phyloP scores from a whole-genome alignment of 2,329 filamentous ascomycete species.

The Epichloe amarillans region DNA sequence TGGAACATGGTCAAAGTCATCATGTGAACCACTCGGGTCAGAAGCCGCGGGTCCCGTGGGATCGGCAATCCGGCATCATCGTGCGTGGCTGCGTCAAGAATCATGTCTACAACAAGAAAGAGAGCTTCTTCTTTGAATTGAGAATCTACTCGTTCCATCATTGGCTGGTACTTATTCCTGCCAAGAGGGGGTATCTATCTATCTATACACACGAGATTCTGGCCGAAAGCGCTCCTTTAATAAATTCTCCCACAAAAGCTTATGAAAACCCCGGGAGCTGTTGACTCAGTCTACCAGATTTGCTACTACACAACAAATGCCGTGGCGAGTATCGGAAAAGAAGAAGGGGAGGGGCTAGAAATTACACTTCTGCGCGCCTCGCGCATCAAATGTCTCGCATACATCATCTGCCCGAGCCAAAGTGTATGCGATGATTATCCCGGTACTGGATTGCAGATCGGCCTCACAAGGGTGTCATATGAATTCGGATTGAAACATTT shows the following conservation, averaged over 20 bases:
- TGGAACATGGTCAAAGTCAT: neutral
- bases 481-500: neutral
- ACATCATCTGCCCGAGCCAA: neutral
- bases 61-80: too few relatives aligned
- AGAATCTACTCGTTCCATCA: neutral
- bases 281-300: neutral
- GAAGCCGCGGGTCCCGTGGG: neutral
- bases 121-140: neutral
- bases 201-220: neutral
- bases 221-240: neutral
- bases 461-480: too few relatives aligned
- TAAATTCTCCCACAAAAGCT: neutral
- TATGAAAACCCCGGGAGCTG: neutral
- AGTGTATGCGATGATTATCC: neutral
- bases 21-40: constrained; percentile 8
- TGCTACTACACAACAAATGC: neutral
- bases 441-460: neutral
- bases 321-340: neutral
- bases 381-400: neutral
- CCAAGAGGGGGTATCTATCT: constrained; percentile 1
- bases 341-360: neutral
- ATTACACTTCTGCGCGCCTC: neutral
- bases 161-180: neutral
- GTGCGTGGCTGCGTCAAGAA: neutral
- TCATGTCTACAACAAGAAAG: neutral